Percentiles rank a stretch among this genome's conserved stretches.
These are phyloP conservation scores for Sesbania bispinosa DNA, from an alignment of 306 rosid genomes.

Conservation along the genomic window DNA sequence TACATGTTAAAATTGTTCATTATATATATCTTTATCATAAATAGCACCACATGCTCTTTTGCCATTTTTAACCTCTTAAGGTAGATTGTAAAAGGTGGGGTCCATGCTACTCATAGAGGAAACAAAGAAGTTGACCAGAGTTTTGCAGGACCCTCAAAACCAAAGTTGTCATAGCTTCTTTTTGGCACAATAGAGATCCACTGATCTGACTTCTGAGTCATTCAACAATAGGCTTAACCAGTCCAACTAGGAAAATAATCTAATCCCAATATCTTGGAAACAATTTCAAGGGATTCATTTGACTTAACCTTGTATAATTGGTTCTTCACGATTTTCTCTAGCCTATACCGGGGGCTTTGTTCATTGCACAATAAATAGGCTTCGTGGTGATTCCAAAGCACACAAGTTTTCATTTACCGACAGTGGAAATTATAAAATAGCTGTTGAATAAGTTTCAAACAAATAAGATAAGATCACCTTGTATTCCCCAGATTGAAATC, in stretches of 20 bases:
- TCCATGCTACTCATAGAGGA: not conserved
- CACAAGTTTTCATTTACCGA: not conserved
- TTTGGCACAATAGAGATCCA: not conserved
- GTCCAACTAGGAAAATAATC: slow-evolving; percentile 10
- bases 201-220: not conserved
- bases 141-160: not conserved
- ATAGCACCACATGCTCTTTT: not conserved
- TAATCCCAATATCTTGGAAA: not conserved
- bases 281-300: not conserved
- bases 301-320: not conserved
- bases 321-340: slow-evolving; percentile 1
- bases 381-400: not conserved
- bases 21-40: not conserved
- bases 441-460: slow-evolving; percentile 64
- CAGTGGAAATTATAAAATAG: slow-evolving; percentile 15
- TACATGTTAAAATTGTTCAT: not conserved
- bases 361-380: slow-evolving; percentile 1
- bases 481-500: slow-evolving; percentile 62
- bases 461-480: slow-evolving; percentile 63
- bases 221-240: not conserved
- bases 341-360: not conserved
- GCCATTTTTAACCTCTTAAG: not conserved
- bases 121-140: not conserved
- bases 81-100: not conserved
- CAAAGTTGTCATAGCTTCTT: not conserved